Evolutionary conservation across 2,329 filamentous ascomycete genomes (phyloP), one percentile per base, ranked within the genome.

Genomic region (Penicillium sp.): DNA sequence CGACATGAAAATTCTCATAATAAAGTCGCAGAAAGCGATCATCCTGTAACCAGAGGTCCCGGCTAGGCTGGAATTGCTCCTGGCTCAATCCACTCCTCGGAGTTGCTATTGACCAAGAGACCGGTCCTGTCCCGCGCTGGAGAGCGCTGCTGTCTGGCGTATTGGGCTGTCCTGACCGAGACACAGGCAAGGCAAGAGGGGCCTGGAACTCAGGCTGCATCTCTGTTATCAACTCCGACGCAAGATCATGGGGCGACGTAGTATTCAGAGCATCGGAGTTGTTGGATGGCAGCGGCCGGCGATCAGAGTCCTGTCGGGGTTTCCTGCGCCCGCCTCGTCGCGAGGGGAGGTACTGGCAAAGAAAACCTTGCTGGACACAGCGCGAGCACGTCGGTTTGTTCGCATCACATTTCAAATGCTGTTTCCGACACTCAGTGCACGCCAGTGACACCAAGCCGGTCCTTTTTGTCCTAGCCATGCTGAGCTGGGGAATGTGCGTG

Each of bases 351-450:
- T 90, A 92, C 67, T 86, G 75, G 70, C 89, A 92, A 51, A 86
- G 80, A 16, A 81, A 77, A 52, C 82, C 82, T 58, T 83, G 82
- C 43, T 79, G 75, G 27, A 77, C 74, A 73, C 89, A 92, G 51
- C 89, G 85, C 37, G 83, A 82, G 74, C 89, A 92, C 10, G 73
- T 66, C 10, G 89, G 89, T 37, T 76, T 85, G 40, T 79, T 75
- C 16, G 87, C 89, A 68, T 92, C 87, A 71, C 89, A 92, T 73
- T 91, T 92, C 44, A 92, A 79, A 74, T 92, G 89, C 67, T 90
- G 77, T 55, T 77, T 78, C 19, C 80, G 71, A 67, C 80, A 82
- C 50, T 76, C 75, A 6, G 73, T 75, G 76, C 63, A 85, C 60
- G 66, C 82, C 68, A 65, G 79, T 65, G 54, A 78, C 56, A 72